phyloP scores from a whole-genome alignment of 345 rosid species.

The Gossypium turneri region DNA sequence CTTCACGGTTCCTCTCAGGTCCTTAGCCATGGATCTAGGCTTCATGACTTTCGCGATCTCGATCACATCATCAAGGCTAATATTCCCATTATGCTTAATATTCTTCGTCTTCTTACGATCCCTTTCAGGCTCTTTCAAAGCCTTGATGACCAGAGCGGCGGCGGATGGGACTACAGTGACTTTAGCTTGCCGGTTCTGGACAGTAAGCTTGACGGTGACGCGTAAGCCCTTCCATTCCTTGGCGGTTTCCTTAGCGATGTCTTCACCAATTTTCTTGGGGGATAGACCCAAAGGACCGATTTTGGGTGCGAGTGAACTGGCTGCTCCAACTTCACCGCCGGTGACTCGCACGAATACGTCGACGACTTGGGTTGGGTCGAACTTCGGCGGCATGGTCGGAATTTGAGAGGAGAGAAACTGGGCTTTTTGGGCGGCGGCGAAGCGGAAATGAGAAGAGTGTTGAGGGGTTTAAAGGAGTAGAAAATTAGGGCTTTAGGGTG shows the following conservation, averaged over 20 bases:
- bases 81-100: background rate
- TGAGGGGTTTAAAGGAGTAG: background rate
- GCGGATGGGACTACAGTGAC: background rate
- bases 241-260: background rate
- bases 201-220: background rate
- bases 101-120: slow-evolving; percentile 3
- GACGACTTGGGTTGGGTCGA: slow-evolving; percentile 1
- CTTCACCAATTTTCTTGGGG: background rate
- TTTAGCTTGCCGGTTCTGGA: slow-evolving; percentile 1
- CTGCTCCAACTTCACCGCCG: background rate
- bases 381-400: background rate
- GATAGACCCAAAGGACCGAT: slow-evolving; percentile 3
- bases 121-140: background rate
- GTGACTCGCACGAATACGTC: background rate
- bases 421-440: background rate
- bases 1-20: background rate
- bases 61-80: background rate
- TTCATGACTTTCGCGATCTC: background rate
- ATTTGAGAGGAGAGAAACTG: background rate
- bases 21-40: background rate
- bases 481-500: background rate
- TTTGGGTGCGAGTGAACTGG: background rate
- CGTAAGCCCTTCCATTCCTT: background rate
- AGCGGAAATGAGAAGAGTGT: background rate
- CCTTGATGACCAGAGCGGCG: slow-evolving; percentile 1